Evolutionary conservation across 2,329 filamentous ascomycete species (phyloP), one percentile per base, ranked within the genome.

Genomic region (Phaeomoniella chlamydospora): DNA sequence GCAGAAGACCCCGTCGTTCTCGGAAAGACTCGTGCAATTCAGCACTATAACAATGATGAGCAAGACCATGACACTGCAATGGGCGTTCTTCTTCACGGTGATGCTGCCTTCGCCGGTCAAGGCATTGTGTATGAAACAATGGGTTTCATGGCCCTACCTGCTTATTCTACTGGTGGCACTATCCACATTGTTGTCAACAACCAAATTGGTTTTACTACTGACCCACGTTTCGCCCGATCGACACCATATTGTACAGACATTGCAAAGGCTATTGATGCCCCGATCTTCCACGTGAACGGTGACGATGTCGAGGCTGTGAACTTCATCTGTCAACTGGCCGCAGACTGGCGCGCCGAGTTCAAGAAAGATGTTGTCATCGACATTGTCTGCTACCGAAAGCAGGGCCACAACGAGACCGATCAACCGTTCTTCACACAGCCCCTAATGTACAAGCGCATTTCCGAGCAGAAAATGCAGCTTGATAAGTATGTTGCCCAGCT

Each of bases 401-500:
- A 94, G 59, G 90, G 90, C 43, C 90, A 98, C 76, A 98, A 98
- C 66, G 90, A 98, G 69, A 98, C 90, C 9, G 90, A 98, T 57
- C 90, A 98, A 69, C 90, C 90, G 33, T 94, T 88, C 29, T 98
- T 98, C 70, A 98, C 90, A n/a, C 90, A 98, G 59, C 90, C 90
- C 29, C 67, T 94, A 49, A 98, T 98, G 90, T 98, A 98, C 75
- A 94, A 96, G 77, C 83, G 82, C 53, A 96, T 98, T 55, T 74
- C 77, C 48, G 71, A 79, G 41, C 85, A 96, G 58, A 72, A 80
- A 45, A 76, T 80, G 32, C 83, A 90, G 56, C 77, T 98, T 40
- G 80, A 93, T 55, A 83, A 84, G 52, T 98, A 98, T 57, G 74
- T 90, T 47, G 74, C 93, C 53, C 83, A 94, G 69, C 77, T 98